Conservation (phyloP, 352 stramenopile genomes). For the Hyaloperonospora brassicae region DNA sequence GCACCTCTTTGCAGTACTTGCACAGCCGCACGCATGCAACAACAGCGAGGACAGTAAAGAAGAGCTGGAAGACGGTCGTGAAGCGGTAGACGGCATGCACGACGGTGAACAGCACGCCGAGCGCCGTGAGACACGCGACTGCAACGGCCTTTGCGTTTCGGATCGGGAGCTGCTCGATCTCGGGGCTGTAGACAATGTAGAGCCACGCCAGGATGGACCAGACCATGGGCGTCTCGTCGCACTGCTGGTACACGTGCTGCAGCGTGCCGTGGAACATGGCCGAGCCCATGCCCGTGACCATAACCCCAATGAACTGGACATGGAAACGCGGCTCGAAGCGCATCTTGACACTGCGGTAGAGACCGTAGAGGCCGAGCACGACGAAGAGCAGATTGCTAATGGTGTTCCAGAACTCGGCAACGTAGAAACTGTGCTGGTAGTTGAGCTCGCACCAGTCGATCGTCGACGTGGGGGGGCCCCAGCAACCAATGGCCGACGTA, state of each 20-base stretch:
- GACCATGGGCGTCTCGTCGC: constrained; percentile 81
- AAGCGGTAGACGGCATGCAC: constrained; percentile 73
- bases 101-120: constrained; percentile 61
- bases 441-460: constrained; percentile 86
- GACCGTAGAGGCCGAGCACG: constrained; percentile 60
- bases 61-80: constrained; percentile 68
- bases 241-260: constrained; percentile 76
- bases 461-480: constrained; percentile 61
- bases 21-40: constrained; percentile 44
- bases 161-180: constrained; percentile 44
- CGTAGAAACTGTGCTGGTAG: constrained; percentile 69
- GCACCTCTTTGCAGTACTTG: constrained; percentile 52
- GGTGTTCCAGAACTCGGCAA: constrained; percentile 87
- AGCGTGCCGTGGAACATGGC: constrained; percentile 84
- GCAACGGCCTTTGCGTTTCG: constrained; percentile 33
- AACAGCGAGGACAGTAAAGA: constrained; percentile 55
- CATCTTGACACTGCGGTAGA: constrained; percentile 52
- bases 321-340: constrained; percentile 75
- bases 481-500: constrained; percentile 33
- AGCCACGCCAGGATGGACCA: constrained; percentile 76
- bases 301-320: constrained; percentile 60
- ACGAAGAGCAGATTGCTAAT: constrained; percentile 78
- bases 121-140: constrained; percentile 38
- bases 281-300: constrained; percentile 74
- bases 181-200: constrained; percentile 79